Evolutionary conservation across 2,329 filamentous ascomycete species (phyloP).

Genomic region (Pleurostoma richardsiae): DNA sequence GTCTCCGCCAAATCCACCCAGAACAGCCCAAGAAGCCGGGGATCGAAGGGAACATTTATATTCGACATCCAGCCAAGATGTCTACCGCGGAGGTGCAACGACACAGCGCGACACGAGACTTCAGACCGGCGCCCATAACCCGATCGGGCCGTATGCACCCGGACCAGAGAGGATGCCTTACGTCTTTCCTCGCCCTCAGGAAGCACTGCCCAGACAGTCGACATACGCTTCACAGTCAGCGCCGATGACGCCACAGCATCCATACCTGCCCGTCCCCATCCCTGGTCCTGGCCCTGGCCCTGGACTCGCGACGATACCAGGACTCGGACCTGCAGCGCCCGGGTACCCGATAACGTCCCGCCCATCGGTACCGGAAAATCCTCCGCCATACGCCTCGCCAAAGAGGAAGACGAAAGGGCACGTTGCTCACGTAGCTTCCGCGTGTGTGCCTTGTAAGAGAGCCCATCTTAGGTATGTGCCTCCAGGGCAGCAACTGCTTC

Average conservation of each 20-base stretch:
- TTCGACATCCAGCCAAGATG: conserved; percentile 42
- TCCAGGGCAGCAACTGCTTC: not conserved
- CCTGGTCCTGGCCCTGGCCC: conserved; percentile 24
- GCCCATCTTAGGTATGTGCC: conserved; percentile 64
- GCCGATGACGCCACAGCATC: conserved; percentile 22
- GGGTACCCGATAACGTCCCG: conserved; percentile 24
- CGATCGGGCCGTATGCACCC: conserved; percentile 29
- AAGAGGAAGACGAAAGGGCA: conserved; percentile 72
- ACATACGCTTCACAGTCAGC: conserved; percentile 25
- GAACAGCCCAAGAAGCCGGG: conserved; percentile 51
- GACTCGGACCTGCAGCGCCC: conserved; percentile 26
- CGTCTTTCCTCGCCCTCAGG: conserved; percentile 31
- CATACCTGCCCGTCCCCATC: conserved; percentile 16
- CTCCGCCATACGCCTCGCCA: conserved; percentile 43
- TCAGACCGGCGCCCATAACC: conserved; percentile 20
- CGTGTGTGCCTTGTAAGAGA: conserved; percentile 80
- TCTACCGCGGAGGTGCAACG: conserved; percentile 35
- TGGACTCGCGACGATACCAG: conserved; percentile 9
- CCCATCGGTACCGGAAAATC: conserved; percentile 34
- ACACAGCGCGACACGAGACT: conserved; percentile 29
- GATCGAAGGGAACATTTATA: conserved; percentile 48
- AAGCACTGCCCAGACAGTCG: conserved; percentile 22
- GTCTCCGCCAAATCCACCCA: conserved; percentile 57
- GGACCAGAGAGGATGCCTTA: conserved; percentile 36
- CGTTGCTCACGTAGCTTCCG: conserved; percentile 79